Base-by-base conservation (phyloP, 2,329 filamentous ascomycete genomes). In the Clonostachys rosea region DNA sequence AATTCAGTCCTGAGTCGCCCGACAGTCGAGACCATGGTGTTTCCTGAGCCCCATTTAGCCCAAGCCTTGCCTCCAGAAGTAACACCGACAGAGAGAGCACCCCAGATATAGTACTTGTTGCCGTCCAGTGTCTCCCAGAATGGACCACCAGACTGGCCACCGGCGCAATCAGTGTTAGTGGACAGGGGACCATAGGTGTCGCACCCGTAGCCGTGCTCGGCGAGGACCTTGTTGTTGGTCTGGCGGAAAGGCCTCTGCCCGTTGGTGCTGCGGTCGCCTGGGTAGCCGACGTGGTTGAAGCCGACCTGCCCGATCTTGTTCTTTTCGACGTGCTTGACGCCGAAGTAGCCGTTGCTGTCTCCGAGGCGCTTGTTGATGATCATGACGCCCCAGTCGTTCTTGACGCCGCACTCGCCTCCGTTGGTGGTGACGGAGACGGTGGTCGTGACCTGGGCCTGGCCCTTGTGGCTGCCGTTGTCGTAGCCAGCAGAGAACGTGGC, bases 381-480 rank as follows among this genome's bases (percentile, higher is more conserved):
- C 39, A 59, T 48, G 36, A 61, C 54, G 40, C 57, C 54, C 56
- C 58, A 60, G 53, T 61, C 59, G 11, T 50, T 48, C 49, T 55
- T 54, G 47, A 42, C 52, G 13, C 46, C 50, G 45, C 56, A 59
- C 24, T 48, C 33, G 18, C 34, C n/a, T 7, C 46, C 46, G 42
- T 42, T 44, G 30, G 44, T 42, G n/a, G 2, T 5, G 46, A 20
- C 20, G 34, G 34, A 30, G 18, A 33, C 17, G 35, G 17, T 33
- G 42, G 34, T 40, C 20, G 42, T 44, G 33, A 48, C 42, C 14
- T 13, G 12, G 10, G n/a, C 45, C 14, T 34, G 33, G 30, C 47
- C 50, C 35, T 52, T 51, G 6, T 34, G 36, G 34, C 52, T 52
- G 43, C 52, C 53, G 42, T 59, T 51, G 47, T 59, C 52, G 40